phyloP scores from a whole-genome alignment of 306 rosid genomes.

The Cucurbita maxima region DNA sequence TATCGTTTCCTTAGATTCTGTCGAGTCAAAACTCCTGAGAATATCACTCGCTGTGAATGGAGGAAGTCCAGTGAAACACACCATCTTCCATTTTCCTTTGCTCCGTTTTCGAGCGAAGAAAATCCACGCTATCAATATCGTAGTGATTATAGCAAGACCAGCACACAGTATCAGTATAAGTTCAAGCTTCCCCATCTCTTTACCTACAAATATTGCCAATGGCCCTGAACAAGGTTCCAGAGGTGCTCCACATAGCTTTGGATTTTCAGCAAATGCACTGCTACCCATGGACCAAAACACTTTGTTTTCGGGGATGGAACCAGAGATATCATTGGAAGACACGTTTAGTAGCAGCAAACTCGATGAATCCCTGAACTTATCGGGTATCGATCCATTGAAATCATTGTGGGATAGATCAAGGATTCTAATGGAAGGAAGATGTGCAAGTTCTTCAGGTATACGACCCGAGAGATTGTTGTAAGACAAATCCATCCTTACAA shows the following conservation, averaged over 20 bases:
- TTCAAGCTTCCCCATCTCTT: constrained; percentile 33
- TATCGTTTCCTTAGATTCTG: constrained; percentile 27
- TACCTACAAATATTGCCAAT: constrained; percentile 36
- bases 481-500: constrained; percentile 36
- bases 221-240: constrained; percentile 49
- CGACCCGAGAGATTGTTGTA: constrained; percentile 56
- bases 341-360: constrained; percentile 64
- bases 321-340: constrained; percentile 74
- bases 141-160: constrained; percentile 32
- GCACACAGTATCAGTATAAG: constrained; percentile 39
- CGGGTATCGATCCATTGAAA: constrained; percentile 60
- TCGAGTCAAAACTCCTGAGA: constrained; percentile 45
- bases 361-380: constrained; percentile 42
- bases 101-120: constrained; percentile 29
- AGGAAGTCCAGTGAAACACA: constrained; percentile 67
- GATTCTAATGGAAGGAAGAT: constrained; percentile 37
- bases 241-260: constrained; percentile 81
- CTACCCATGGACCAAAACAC: constrained; percentile 35
- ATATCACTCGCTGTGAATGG: constrained; percentile 71
- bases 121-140: constrained; percentile 30
- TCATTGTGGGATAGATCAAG: constrained; percentile 59
- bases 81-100: constrained; percentile 70
- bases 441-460: constrained; percentile 62
- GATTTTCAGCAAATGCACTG: constrained; percentile 64
- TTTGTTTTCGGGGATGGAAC: constrained; percentile 57